Conservation (phyloP, 768 basidiomycete genomes). For the Leccinum variicolor region DNA sequence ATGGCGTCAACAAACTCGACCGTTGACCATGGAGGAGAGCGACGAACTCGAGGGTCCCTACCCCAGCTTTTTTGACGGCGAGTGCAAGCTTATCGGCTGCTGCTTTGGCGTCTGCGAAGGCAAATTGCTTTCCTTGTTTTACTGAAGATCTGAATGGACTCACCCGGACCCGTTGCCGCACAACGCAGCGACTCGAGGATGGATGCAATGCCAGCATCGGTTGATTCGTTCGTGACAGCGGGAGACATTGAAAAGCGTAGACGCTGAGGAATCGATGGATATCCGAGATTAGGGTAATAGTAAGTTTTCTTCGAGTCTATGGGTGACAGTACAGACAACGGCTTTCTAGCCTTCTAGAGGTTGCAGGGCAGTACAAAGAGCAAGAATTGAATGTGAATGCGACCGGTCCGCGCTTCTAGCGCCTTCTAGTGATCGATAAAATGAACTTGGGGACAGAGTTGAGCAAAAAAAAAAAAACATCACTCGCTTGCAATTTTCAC, state of each 20-base stretch:
- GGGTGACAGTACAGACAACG: slow-evolving; percentile 4
- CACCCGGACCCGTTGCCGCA: slow-evolving; percentile 64
- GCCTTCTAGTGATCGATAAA: background rate
- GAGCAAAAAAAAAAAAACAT: background rate
- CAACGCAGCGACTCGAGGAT: slow-evolving; percentile 45
- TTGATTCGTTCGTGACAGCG: slow-evolving; percentile 44
- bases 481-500: background rate
- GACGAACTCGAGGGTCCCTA: slow-evolving; percentile 58
- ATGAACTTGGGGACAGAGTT: background rate
- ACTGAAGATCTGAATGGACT: slow-evolving; percentile 10
- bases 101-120: slow-evolving; percentile 67
- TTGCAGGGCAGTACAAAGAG: background rate
- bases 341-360: slow-evolving; percentile 15
- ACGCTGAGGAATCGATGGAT: slow-evolving; percentile 11
- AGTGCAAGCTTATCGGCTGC: slow-evolving; percentile 79
- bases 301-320: slow-evolving; percentile 21
- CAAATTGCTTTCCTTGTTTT: background rate
- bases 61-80: slow-evolving; percentile 60
- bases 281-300: slow-evolving; percentile 17
- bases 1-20: slow-evolving; percentile 14
- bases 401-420: background rate
- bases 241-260: slow-evolving; percentile 45
- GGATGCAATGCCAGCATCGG: slow-evolving; percentile 42
- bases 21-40: slow-evolving; percentile 1
- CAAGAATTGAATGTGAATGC: background rate